Percentiles rank a stretch among this genome's conserved stretches.
Conservation (phyloP, 805 yeast species). For the Sporopachydermia lactativora region DNA sequence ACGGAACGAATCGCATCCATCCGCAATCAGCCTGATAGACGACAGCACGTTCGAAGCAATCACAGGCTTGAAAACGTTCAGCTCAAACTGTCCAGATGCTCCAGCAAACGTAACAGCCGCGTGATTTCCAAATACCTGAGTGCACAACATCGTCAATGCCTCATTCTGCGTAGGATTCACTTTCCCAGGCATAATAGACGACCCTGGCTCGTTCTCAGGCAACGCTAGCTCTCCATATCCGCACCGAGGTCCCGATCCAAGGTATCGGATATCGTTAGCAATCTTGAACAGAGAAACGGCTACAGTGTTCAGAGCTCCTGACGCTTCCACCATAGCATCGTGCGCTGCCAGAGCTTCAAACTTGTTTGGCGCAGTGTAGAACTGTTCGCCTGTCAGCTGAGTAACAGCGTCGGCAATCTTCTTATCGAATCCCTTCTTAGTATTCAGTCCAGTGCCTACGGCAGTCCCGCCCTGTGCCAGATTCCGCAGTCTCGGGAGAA, state of each 20-base stretch:
- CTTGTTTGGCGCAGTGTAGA: constrained; percentile 94
- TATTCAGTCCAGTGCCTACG: constrained; percentile 97
- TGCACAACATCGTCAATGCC: constrained; percentile 96
- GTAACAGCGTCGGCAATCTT: constrained; percentile 80
- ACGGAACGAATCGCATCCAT: constrained; percentile 84
- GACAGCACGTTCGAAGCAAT: constrained; percentile 82
- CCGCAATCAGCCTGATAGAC: constrained; percentile 80
- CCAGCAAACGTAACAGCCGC: constrained; percentile 93
- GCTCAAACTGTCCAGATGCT: constrained; percentile 97
- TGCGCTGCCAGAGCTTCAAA: constrained; percentile 98
- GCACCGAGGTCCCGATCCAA: constrained; percentile 98
- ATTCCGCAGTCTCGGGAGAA: constrained; percentile 60
- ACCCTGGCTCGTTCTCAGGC: constrained; percentile 99
- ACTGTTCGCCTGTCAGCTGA: constrained; percentile 74
- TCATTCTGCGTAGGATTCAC: constrained; percentile 99
- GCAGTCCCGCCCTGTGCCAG: constrained; percentile 99
- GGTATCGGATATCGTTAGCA: constrained; percentile 95
- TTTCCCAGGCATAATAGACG: constrained; percentile 99
- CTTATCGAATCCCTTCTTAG: constrained; percentile 78
- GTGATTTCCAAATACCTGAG: constrained; percentile 96
- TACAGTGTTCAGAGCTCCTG: constrained; percentile 92
- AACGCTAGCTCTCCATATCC: constrained; percentile 93
- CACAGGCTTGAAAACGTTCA: constrained; percentile 96
- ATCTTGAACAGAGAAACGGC: constrained; percentile 91
- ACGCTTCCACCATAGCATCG: constrained; percentile 95